Conservation (phyloP, 2,329 filamentous ascomycete genomes). For the Acarospora socialis region DNA sequence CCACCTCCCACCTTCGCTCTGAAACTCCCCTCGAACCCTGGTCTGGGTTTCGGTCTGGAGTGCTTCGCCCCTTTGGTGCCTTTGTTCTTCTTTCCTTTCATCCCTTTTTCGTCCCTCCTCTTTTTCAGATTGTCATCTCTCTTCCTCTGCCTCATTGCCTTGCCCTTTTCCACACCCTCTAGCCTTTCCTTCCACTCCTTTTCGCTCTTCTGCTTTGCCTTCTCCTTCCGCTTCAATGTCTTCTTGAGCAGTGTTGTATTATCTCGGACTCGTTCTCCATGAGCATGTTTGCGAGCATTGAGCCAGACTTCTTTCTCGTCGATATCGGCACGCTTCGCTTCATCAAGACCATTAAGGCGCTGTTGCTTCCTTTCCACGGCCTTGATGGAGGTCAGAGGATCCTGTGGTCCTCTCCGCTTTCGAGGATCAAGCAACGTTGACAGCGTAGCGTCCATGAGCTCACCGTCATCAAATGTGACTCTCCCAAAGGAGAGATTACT, state of each 20-base stretch:
- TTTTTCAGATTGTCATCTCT: slow-evolving; percentile 64
- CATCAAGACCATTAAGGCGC: slow-evolving; percentile 59
- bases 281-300: slow-evolving; percentile 72
- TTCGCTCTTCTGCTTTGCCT: slow-evolving; percentile 78
- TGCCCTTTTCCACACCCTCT: slow-evolving; percentile 58
- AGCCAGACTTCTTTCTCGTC: slow-evolving; percentile 92
- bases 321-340: slow-evolving; percentile 69
- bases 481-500: slow-evolving; percentile 80
- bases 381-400: slow-evolving; percentile 72
- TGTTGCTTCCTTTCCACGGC: slow-evolving; percentile 77
- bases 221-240: slow-evolving; percentile 84
- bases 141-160: slow-evolving; percentile 69
- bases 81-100: slow-evolving; percentile 30
- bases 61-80: slow-evolving; percentile 41
- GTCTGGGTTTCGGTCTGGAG: slow-evolving; percentile 42
- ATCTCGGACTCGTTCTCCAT: slow-evolving; percentile 80
- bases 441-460: slow-evolving; percentile 59
- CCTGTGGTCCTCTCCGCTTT: slow-evolving; percentile 69
- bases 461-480: slow-evolving; percentile 79
- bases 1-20: slow-evolving; percentile 43
- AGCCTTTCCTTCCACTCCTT: slow-evolving; percentile 69
- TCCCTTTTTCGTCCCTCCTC: slow-evolving; percentile 60
- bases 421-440: slow-evolving; percentile 43
- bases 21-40: slow-evolving; percentile 62
- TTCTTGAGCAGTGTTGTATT: slow-evolving; percentile 83